These are phyloP conservation scores for Ganoderma resinaceum DNA, from an alignment of 1,284 basidiomycete species.

Conservation along the genomic window DNA sequence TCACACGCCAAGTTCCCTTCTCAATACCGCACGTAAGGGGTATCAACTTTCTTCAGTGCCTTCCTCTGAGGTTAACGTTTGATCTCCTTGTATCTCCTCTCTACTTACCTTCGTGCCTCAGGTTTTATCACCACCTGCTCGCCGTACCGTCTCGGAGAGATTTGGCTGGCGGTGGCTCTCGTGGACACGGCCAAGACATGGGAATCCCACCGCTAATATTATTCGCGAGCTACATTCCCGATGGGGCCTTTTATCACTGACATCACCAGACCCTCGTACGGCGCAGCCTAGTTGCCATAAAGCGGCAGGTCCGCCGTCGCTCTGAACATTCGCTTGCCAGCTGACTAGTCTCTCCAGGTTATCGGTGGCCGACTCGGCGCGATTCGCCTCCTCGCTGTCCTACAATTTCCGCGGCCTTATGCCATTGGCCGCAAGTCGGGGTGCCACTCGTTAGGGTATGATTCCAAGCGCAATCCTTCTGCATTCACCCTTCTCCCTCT, in stretches of 20 bases:
- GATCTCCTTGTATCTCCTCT: background rate
- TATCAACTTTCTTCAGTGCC: slow-evolving; percentile 1
- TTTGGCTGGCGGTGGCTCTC: background rate
- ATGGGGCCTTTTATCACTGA: slow-evolving; percentile 14
- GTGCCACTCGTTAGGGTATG: background rate
- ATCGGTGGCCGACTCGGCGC: slow-evolving; percentile 3
- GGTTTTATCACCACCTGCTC: background rate
- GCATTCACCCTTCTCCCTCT: background rate
- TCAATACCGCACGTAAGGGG: background rate
- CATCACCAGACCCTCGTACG: slow-evolving; percentile 18
- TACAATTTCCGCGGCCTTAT: background rate
- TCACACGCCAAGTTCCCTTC: slow-evolving; percentile 25
- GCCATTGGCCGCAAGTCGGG: background rate
- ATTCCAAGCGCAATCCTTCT: background rate
- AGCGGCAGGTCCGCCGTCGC: slow-evolving; percentile 18
- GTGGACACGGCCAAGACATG: slow-evolving; percentile 11
- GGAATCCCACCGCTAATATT: slow-evolving; percentile 27
- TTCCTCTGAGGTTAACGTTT: slow-evolving; percentile 2
- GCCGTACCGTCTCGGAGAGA: background rate
- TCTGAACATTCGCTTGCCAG: slow-evolving; percentile 19
- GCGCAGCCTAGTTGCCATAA: slow-evolving; percentile 16
- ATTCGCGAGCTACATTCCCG: slow-evolving; percentile 3
- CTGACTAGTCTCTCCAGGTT: slow-evolving; percentile 19
- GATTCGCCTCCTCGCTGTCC: background rate
- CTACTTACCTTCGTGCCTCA: background rate